A percentile compares a stretch with the other conserved stretches of the same genome.
Conservation (phyloP, 768 basidiomycete genomes). For the Punctularia strigosozonata region DNA sequence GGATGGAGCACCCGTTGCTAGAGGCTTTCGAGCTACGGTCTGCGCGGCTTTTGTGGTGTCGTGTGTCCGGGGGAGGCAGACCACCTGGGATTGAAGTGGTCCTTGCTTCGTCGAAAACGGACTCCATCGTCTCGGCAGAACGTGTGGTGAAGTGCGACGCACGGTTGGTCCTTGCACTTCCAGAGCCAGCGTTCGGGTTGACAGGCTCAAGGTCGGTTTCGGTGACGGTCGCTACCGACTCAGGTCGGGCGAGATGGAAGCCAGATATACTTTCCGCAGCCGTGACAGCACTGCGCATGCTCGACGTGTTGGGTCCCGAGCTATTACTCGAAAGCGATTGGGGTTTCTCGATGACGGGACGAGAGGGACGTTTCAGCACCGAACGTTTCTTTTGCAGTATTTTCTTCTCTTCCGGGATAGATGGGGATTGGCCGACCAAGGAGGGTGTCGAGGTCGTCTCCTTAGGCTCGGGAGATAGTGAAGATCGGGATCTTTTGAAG, state of each 20-base stretch:
- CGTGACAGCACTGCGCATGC: constrained; percentile 46
- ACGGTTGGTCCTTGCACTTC: too few species aligned
- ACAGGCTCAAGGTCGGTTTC: constrained; percentile 1
- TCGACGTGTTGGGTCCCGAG: constrained; percentile 38
- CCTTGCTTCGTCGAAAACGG: too few species aligned
- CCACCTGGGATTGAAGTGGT: too few species aligned
- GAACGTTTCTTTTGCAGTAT: constrained; percentile 20
- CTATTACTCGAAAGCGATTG: constrained; percentile 49
- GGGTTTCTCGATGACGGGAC: constrained; percentile 32
- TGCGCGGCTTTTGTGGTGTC: too few species aligned
- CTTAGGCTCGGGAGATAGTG: constrained; percentile 32
- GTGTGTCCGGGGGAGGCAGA: too few species aligned
- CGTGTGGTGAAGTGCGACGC: too few species aligned
- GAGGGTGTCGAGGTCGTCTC: constrained; percentile 19
- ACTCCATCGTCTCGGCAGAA: too few species aligned
- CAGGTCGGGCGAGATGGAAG: too few species aligned
- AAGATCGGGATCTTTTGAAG: constrained; percentile 57
- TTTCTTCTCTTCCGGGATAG: constrained; percentile 8
- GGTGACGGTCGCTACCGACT: constrained; percentile 15
- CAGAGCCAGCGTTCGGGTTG: background rate
- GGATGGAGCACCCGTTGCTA: too few species aligned
- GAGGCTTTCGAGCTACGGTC: too few species aligned
- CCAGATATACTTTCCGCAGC: constrained; percentile 33
- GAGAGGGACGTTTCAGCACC: constrained; percentile 24
- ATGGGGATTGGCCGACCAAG: constrained; percentile 7